Base-by-base conservation (phyloP, 495 filamentous ascomycete genomes). In the Aspergillus egyptiacus region DNA sequence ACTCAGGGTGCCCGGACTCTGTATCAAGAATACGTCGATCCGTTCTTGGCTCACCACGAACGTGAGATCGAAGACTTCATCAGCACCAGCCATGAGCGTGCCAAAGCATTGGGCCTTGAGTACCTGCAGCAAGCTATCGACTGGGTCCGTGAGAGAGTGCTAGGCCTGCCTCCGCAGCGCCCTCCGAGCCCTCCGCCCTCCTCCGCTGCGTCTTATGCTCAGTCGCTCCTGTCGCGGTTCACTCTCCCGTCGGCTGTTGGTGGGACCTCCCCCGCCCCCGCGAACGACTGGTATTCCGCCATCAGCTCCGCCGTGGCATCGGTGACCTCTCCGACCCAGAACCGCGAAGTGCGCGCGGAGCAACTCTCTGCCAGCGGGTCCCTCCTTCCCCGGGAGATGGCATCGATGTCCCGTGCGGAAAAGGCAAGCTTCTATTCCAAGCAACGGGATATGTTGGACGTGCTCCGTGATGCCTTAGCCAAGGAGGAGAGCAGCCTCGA, bases 51-150 rank as follows among this genome's bases (percentile, higher is more conserved):
- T 42, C 79, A 90, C 27, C 91, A 99, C 63, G 93, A 99, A 65
- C 67, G 72, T 14, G 81, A 89, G 50, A 97, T 98, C 67, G 93
- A 98, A 51, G 81, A 85, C 28, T 82, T 95, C 55, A 96, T 97
- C 64, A 82, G 82, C 50, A 77, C 78, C 43, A 75, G 80, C 23
- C 90, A 96, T 58, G 93, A 94, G 51, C 80, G 82, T 32, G 83
- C 87, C 51, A 86, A 82, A 61, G 73, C 79, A 8, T 81, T 88
- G 7, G 93, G 91, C 5, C 73, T 95, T 25, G 72, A 80, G 50
- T 95, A 94, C 64, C 70, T 96, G 53, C 89, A 90, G 59, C 80
- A 80, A 56, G 78, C 75, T 22, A 80, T 96, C 57, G 87, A 95
- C 53, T 69, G 80, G 47, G 70, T 87, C 49, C 85, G 83, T 56